These are phyloP conservation scores for Coemansia sp. DNA, from an alignment of 192 early-diverging fungal species.

Conservation along the genomic window DNA sequence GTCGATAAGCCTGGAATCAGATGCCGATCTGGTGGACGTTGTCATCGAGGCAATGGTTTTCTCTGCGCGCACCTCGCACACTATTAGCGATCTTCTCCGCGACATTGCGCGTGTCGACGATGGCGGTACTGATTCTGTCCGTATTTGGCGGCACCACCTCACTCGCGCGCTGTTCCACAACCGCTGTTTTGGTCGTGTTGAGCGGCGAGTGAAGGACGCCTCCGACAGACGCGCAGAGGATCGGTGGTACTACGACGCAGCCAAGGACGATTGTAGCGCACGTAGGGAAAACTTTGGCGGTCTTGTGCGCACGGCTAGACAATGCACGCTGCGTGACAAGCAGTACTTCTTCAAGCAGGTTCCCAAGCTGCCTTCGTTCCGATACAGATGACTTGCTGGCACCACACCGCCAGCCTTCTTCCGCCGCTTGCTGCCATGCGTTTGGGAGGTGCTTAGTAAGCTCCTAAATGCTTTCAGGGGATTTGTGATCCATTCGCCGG, in stretches of 20 bases:
- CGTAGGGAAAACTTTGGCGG: constrained; percentile 54
- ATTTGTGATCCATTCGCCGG: not conserved
- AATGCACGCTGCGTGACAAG: constrained; percentile 57
- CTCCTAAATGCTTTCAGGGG: not conserved
- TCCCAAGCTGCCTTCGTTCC: constrained; percentile 56
- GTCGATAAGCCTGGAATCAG: constrained; percentile 18
- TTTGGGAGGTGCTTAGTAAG: not conserved
- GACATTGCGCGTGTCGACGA: constrained; percentile 35
- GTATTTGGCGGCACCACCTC: constrained; percentile 43
- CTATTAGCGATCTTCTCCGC: constrained; percentile 55
- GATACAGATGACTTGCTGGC: constrained; percentile 26
- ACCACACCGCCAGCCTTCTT: not conserved
- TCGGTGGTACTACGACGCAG: constrained; percentile 57
- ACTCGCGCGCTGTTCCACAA: constrained; percentile 43
- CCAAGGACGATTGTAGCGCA: constrained; percentile 37
- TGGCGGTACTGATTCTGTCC: not conserved
- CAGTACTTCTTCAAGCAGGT: constrained; percentile 59
- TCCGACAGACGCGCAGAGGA: constrained; percentile 53
- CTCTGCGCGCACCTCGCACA: constrained; percentile 55
- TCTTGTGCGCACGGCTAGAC: constrained; percentile 52
- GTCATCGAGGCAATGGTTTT: constrained; percentile 56
- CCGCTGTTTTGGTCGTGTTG: constrained; percentile 56
- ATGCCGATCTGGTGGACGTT: constrained; percentile 29
- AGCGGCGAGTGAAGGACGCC: constrained; percentile 55
- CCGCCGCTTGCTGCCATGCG: not conserved